Evolutionary conservation across 257 asterid species (phyloP).

Genomic region (Misopates orontium): DNA sequence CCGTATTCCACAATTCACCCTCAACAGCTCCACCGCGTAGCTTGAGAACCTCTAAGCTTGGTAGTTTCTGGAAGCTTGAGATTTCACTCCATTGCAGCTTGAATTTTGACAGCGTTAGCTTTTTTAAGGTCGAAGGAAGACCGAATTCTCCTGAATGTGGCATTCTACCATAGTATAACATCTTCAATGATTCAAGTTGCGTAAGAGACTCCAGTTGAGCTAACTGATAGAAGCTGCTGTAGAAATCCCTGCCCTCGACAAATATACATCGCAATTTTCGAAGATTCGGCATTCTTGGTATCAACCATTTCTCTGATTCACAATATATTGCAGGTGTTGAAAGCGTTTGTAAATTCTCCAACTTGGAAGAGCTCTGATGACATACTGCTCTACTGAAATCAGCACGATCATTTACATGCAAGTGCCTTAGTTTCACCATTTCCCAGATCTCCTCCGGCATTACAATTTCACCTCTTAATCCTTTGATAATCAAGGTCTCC

Average conservation of each 20-base stretch:
- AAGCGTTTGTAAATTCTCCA: not conserved
- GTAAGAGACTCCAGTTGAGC: not conserved
- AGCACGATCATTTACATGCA: not conserved
- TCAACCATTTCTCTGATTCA: no score
- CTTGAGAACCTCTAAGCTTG: conserved; percentile 19
- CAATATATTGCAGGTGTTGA: no score
- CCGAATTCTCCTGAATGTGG: not conserved
- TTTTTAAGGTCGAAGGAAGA: conserved; percentile 7
- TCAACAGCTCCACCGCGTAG: not conserved
- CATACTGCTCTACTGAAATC: not conserved
- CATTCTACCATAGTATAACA: not conserved
- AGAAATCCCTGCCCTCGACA: no score
- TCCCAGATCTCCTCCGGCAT: conserved; percentile 12
- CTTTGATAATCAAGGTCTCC: conserved; percentile 13
- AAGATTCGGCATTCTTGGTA: not conserved
- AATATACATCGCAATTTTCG: not conserved
- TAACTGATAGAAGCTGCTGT: not conserved
- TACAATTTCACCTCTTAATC: not conserved
- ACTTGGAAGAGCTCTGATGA: not conserved
- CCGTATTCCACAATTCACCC: conserved; percentile 8
- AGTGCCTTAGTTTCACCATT: conserved; percentile 23
- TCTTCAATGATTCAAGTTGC: conserved; percentile 3
- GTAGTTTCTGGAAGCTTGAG: not conserved
- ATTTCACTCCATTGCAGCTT: not conserved
- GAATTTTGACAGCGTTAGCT: conserved; percentile 5